Percentiles rank a stretch among this genome's conserved stretches.
phyloP scores from a whole-genome alignment of 805 yeast genomes.

The Barnettozyma californica region DNA sequence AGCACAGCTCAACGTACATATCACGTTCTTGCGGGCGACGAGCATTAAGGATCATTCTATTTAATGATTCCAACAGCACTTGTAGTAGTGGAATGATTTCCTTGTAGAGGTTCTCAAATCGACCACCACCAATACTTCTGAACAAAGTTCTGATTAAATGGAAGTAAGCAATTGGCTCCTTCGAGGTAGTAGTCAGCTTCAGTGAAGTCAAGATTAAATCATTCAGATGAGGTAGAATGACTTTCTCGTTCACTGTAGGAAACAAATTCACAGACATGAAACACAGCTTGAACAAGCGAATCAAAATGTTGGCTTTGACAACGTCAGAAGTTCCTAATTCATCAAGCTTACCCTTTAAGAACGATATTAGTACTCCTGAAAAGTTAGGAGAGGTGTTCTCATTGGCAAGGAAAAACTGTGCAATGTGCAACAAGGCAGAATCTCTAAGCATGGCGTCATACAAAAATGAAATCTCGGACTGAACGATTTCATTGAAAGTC shows the following conservation, averaged over 20 bases:
- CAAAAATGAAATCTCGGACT: conserved; percentile 69
- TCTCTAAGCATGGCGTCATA: conserved; percentile 77
- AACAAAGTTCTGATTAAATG: conserved; percentile 83
- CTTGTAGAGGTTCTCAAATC: conserved; percentile 88
- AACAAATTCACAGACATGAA: conserved; percentile 94
- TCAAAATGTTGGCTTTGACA: conserved; percentile 71
- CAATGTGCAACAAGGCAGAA: conserved; percentile 82
- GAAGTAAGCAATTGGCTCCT: conserved; percentile 87
- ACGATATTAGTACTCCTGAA: conserved; percentile 75
- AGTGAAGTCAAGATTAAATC: conserved; percentile 76
- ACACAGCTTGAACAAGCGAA: conserved; percentile 83
- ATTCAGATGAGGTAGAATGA: conserved; percentile 82
- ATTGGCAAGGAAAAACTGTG: conserved; percentile 89
- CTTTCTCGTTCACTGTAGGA: conserved; percentile 82
- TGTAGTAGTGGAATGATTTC: conserved; percentile 90
- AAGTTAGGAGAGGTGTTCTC: conserved; percentile 93
- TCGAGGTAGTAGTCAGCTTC: conserved; percentile 73
- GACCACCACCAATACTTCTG: conserved; percentile 94
- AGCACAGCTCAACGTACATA: conserved; percentile 87
- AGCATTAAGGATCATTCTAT: conserved; percentile 76
- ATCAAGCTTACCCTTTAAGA: conserved; percentile 64
- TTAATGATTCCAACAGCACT: conserved; percentile 77
- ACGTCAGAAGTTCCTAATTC: conserved; percentile 79
- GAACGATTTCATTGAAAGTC: conserved; percentile 88
- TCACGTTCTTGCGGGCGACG: conserved; percentile 88